These are phyloP conservation scores for Agrocybe chaxingu DNA, from an alignment of 768 basidiomycete species.

Conservation along the genomic window DNA sequence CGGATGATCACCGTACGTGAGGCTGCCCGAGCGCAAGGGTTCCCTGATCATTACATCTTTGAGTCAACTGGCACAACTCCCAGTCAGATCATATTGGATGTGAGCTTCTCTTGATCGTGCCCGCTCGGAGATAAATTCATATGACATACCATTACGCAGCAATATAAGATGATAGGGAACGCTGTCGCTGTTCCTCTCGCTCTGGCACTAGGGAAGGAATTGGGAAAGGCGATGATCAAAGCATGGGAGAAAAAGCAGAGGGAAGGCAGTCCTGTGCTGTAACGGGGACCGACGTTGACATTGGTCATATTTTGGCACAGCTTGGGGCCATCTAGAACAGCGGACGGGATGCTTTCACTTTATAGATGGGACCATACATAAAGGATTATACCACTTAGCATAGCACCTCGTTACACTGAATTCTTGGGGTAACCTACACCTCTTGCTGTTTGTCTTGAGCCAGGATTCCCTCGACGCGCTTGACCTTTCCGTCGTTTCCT, in stretches of 20 bases:
- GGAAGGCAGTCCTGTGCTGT: slow-evolving; percentile 43
- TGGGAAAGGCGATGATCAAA: slow-evolving; percentile 41
- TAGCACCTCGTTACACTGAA: not conserved
- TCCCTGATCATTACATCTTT: slow-evolving; percentile 70
- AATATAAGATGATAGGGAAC: slow-evolving; percentile 77
- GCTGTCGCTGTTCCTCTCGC: slow-evolving; percentile 75
- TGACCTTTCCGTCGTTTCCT: slow-evolving; percentile 79
- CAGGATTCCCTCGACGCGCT: slow-evolving; percentile 79
- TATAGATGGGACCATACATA: not conserved
- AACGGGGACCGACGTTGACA: slow-evolving; percentile 1
- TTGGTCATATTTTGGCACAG: not conserved
- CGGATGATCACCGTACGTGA: slow-evolving; percentile 66
- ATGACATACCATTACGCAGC: slow-evolving; percentile 34
- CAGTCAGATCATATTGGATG: slow-evolving; percentile 43
- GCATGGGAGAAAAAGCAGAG: slow-evolving; percentile 42
- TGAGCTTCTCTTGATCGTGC: slow-evolving; percentile 28
- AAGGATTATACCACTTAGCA: not conserved
- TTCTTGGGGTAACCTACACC: not conserved
- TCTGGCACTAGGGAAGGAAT: slow-evolving; percentile 52
- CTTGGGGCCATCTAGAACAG: slow-evolving; percentile 2
- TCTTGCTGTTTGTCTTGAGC: slow-evolving; percentile 28
- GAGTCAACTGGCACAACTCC: slow-evolving; percentile 38
- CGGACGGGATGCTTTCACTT: not conserved
- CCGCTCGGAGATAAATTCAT: not conserved
- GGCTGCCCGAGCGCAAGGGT: slow-evolving; percentile 74